These are phyloP conservation scores for Pedinophyceae sp. DNA, from an alignment of 139 green algal genomes.

Conservation along the genomic window DNA sequence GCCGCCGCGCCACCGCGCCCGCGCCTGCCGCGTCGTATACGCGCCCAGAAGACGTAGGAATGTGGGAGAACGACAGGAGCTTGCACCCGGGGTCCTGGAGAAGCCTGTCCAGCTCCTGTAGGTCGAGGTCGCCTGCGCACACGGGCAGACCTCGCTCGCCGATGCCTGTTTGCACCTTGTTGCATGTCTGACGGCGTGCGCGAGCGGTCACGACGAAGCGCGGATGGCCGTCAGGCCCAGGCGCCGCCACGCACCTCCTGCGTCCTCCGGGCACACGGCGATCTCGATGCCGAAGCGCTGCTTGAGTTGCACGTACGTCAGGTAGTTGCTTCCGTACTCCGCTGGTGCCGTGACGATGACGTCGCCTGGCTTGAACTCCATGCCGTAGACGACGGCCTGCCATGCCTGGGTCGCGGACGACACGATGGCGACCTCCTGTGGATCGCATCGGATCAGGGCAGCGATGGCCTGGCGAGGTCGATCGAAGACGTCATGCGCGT, in stretches of 20 bases:
- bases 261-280: no score
- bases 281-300: slow-evolving; percentile 22
- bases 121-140: no score
- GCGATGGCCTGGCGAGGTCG: slow-evolving; percentile 28
- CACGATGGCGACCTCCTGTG: slow-evolving; percentile 32
- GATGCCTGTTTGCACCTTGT: no score
- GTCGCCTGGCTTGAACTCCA: slow-evolving; percentile 30
- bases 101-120: no score
- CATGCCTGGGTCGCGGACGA: slow-evolving; percentile 30
- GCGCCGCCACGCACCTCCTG: no score
- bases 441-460: slow-evolving; percentile 32
- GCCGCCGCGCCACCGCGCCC: slow-evolving; percentile 16
- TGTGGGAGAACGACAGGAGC: slow-evolving; percentile 39
- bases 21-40: slow-evolving; percentile 39
- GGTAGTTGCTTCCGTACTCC: slow-evolving; percentile 54
- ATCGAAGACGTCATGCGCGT: slow-evolving; percentile 11
- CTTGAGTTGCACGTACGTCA: slow-evolving; percentile 38
- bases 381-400: slow-evolving; percentile 42
- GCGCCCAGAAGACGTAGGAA: slow-evolving; percentile 35
- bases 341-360: slow-evolving; percentile 28
- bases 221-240: no score
- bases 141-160: no score
- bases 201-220: no score
- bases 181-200: no score
- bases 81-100: no score